A percentile compares a stretch with the other conserved stretches of the same genome.
phyloP scores from a whole-genome alignment of 2,329 filamentous ascomycete genomes.

The Madurella mycetomatis region DNA sequence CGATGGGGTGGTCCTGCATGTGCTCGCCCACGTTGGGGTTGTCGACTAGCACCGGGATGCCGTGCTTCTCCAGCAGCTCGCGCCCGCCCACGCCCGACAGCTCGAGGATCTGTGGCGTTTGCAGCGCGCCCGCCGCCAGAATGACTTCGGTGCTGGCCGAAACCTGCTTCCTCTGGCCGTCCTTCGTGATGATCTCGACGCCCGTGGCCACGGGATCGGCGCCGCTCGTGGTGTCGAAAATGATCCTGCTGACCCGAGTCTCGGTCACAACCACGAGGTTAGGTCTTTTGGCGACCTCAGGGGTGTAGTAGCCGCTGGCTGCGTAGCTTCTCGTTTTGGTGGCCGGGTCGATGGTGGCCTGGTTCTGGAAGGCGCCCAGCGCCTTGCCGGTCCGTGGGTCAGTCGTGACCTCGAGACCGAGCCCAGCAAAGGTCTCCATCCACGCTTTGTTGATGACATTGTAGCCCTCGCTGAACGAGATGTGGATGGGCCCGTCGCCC shows the following conservation, averaged over 20 bases:
- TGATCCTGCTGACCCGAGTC: slow-evolving; percentile 32
- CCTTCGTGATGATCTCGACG: slow-evolving; percentile 29
- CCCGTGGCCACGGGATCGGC: slow-evolving; percentile 31
- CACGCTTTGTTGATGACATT: slow-evolving; percentile 33
- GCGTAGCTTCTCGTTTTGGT: slow-evolving; percentile 28
- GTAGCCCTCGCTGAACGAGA: slow-evolving; percentile 35
- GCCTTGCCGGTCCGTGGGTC: slow-evolving; percentile 30
- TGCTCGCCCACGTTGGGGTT: slow-evolving; percentile 43
- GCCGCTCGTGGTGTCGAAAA: slow-evolving; percentile 25
- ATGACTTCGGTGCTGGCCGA: slow-evolving; percentile 35
- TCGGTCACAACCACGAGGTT: slow-evolving; percentile 35
- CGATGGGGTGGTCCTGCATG: slow-evolving; percentile 42
- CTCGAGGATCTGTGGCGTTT: slow-evolving; percentile 35
- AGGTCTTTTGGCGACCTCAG: slow-evolving; percentile 30
- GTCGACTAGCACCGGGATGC: slow-evolving; percentile 37
- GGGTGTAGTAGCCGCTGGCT: slow-evolving; percentile 32
- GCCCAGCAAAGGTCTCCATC: slow-evolving; percentile 34
- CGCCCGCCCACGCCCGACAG: slow-evolving; percentile 36
- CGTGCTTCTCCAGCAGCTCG: slow-evolving; percentile 37
- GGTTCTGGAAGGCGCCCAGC: slow-evolving; percentile 21
- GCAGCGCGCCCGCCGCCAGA: slow-evolving; percentile 37
- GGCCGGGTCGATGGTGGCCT: slow-evolving; percentile 21
- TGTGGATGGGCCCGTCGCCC: slow-evolving; percentile 35
- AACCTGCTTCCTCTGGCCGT: slow-evolving; percentile 21
- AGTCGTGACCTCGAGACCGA: slow-evolving; percentile 31